Percentiles rank a stretch among this genome's conserved stretches.
phyloP scores from a whole-genome alignment of 2,329 filamentous ascomycete genomes.

The Dactylellina cionopaga region DNA sequence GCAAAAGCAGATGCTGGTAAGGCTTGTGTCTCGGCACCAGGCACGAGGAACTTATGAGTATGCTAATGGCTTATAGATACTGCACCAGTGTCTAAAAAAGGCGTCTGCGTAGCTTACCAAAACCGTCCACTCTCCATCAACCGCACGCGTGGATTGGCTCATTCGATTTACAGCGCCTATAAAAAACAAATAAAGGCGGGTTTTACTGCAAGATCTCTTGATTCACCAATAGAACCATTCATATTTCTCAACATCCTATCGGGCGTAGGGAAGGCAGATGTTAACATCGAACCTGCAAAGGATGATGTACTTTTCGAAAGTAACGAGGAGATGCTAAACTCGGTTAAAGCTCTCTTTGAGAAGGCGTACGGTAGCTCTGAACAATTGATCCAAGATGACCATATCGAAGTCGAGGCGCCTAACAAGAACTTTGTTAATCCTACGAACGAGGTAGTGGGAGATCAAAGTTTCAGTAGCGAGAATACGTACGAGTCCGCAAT shows the following conservation, averaged over 20 bases:
- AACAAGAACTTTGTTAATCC: too few relatives aligned
- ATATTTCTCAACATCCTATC: constrained; percentile 64
- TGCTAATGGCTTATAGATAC: constrained; percentile 10
- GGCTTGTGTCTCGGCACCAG: background rate
- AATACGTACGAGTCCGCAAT: constrained; percentile 11
- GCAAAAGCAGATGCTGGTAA: constrained; percentile 48
- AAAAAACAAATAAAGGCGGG: constrained; percentile 29
- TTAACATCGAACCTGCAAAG: constrained; percentile 67
- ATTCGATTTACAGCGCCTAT: constrained; percentile 39
- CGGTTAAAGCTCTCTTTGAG: constrained; percentile 18
- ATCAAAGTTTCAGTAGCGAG: constrained; percentile 28
- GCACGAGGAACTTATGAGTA: background rate
- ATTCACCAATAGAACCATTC: constrained; percentile 63
- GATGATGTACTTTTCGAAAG: constrained; percentile 67
- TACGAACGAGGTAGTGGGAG: background rate
- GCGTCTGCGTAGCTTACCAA: constrained; percentile 48
- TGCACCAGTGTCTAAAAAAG: constrained; percentile 47
- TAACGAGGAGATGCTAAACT: constrained; percentile 51
- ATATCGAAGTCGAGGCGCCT: background rate
- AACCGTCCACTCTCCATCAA: constrained; percentile 31
- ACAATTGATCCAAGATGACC: background rate
- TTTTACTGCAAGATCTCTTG: constrained; percentile 14
- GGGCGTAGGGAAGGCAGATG: constrained; percentile 64
- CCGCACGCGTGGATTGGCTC: constrained; percentile 21
- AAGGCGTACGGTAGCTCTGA: background rate